These are phyloP conservation scores for Metarhizium album DNA, from an alignment of 2,329 filamentous ascomycete species.

Conservation along the genomic window DNA sequence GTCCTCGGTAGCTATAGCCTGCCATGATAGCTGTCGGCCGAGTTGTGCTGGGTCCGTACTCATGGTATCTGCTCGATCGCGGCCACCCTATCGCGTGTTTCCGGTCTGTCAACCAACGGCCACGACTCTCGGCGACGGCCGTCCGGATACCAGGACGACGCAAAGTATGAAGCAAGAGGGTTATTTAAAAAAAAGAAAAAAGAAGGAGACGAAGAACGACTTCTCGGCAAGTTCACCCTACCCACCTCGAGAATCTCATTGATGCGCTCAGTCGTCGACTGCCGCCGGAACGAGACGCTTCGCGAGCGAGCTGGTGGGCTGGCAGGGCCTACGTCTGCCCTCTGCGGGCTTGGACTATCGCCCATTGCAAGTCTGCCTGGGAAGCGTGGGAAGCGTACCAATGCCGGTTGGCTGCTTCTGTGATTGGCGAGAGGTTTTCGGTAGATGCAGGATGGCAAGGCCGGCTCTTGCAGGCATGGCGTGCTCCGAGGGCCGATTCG, in stretches of 20 bases:
- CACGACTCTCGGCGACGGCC: neutral
- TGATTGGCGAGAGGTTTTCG: neutral
- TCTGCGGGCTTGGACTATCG: conserved; percentile 1
- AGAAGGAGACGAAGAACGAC: neutral
- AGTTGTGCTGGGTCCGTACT: conserved; percentile 14
- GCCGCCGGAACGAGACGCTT: conserved; percentile 13
- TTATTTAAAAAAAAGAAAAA: too few species aligned
- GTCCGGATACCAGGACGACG: neutral
- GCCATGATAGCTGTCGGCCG: conserved; percentile 2
- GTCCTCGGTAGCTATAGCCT: conserved; percentile 5
- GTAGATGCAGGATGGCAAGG: neutral
- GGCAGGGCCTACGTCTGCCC: neutral
- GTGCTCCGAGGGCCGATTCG: conserved; percentile 1
- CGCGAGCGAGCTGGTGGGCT: neutral
- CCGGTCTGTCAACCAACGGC: conserved; percentile 5
- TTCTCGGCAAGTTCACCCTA: too few species aligned
- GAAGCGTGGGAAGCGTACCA: neutral
- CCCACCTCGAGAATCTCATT: conserved; percentile 37
- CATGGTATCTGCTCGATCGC: conserved; percentile 32
- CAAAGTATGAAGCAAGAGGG: too few species aligned
- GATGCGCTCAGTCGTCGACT: conserved; percentile 30
- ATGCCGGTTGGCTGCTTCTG: neutral
- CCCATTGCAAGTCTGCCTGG: too few species aligned
- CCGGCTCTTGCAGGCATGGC: neutral
- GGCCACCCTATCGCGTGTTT: conserved; percentile 24